Base-by-base conservation (phyloP, 2,329 filamentous ascomycete genomes). In the Thelonectria discophora region DNA sequence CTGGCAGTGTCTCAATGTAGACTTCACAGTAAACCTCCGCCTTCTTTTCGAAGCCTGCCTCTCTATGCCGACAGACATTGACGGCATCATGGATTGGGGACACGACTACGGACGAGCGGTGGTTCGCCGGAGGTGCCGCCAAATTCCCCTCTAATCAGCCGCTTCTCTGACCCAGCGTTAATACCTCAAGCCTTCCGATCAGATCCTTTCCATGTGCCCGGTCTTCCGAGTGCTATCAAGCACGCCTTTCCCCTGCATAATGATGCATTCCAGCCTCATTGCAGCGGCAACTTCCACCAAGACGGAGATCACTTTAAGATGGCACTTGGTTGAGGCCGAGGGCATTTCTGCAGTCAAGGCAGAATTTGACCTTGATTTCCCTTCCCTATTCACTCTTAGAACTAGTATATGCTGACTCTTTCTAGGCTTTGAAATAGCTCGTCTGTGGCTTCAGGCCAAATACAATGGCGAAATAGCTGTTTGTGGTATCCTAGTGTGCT, bases 401-500 rank as follows among this genome's bases (percentile, higher is more conserved):
- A 2, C n/a, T n/a, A n/a, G n/a, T 32, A 2, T 49, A 5, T 30
- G 3, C 53, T 57, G 13, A 54, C 13, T 24, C 15, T 1, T 15
- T 3, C n/a, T 12, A 69, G 65, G 64, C 49, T 1, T 21, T 66
- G 2, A 68, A 24, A 65, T 17, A 50, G 18, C 18, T 39, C 30
- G 4, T 4, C 2, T 6, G 17, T 5, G 9, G 15, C 12, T 21
- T 15, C 37, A 17, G 24, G 8, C 3, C 2, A 34, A 11, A 24
- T 9, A 6, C 10, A 24, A 30, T 58, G 57, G 57, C 48, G 49
- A 32, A 63, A 46, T 2, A 57, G 12, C 1, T 61, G 64, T 40
- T 65, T 69, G 17, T 69, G 65, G 66, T 7, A 55, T 3, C 65
- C 59, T 5, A 15, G 45, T 15, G n/a, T 66, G 1, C 63, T 65